Evolutionary conservation across 2,329 filamentous ascomycete species (phyloP).

Genomic region (Xylariaceae sp.): DNA sequence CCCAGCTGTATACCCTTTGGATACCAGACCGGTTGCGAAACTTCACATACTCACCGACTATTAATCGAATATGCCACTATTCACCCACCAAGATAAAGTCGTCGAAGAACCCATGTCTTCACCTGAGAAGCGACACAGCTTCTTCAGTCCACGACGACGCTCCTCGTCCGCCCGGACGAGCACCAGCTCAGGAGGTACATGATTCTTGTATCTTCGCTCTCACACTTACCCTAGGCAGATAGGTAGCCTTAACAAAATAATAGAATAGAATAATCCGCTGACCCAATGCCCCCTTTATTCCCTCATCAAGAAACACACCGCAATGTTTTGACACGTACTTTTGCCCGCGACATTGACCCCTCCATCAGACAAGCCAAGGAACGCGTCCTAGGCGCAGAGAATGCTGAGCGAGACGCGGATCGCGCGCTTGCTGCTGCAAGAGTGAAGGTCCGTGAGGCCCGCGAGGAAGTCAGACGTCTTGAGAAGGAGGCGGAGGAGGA

Average conservation of each 20-base stretch:
- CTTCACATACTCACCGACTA: background rate
- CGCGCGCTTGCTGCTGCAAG: conserved; percentile 55
- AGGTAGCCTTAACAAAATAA: too few species aligned
- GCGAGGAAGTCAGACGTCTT: conserved; percentile 56
- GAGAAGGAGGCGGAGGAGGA: conserved; percentile 63
- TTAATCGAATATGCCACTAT: conserved; percentile 29
- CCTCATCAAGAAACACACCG: background rate
- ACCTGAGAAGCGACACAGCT: conserved; percentile 39
- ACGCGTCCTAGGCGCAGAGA: conserved; percentile 39
- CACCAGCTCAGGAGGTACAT: conserved; percentile 25
- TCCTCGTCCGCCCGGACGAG: conserved; percentile 25
- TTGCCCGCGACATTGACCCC: conserved; percentile 49
- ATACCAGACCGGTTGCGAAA: background rate
- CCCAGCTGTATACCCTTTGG: background rate
- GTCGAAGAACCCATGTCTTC: conserved; percentile 34
- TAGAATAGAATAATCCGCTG: too few species aligned
- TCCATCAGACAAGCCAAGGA: conserved; percentile 57
- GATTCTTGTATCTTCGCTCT: background rate
- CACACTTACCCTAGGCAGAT: too few species aligned
- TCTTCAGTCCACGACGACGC: conserved; percentile 38
- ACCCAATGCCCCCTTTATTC: background rate
- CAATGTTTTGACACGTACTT: background rate
- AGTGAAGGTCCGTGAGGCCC: conserved; percentile 55
- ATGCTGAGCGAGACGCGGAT: conserved; percentile 60
- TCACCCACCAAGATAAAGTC: conserved; percentile 30